Evolutionary conservation across 1,284 basidiomycete genomes (phyloP), one percentile per base, ranked within the genome.

Genomic region (Trametes sp.): DNA sequence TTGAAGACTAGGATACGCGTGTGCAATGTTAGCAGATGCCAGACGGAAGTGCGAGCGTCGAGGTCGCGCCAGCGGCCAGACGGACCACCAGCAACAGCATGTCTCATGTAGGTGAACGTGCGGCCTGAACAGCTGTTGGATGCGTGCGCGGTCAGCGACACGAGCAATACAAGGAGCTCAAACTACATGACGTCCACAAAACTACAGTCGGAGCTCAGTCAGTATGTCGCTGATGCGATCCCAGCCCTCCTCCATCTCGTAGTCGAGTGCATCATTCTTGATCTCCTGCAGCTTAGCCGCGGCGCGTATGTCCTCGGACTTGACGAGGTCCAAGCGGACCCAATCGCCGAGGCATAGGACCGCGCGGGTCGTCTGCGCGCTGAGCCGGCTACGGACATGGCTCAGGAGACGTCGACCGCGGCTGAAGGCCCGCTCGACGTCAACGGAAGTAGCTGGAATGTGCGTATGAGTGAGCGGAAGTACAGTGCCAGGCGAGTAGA

Each of bases 351-450:
- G 59, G 57, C 77, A 78, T 24, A 78, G 45, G 19, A 77, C 59
- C 0, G 75, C 73, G 8, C 71, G 65, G 1, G 67, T 76, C 1
- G 67, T 70, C 52, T 73, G 69, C 7, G 70, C 70, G 33, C 70
- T 71, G 14, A 78, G 71, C 0, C 72, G 59, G 60, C 72, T 78
- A 4, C 71, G 64, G 7, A 74, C 57, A 57, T 77, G 74, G 1
- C 65, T 69, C 1, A 78, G 66, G 11, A 78, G 56, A 24, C 76
- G 58, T 9, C 68, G 69, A 2, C 75, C 75, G 10, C 63, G 58
- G 59, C 76, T 76, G 61, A 78, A 78, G 11, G 74, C 50, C 7
- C 70, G 66, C 63, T 77, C 74, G 57, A 77, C 70, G 63, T 73
- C 73, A 35, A 75, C 69, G 35, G 76, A 74, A 24, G 69, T 72